Evolutionary conservation across 345 rosid genomes (phyloP).

Genomic region (Mercurialis annua): DNA sequence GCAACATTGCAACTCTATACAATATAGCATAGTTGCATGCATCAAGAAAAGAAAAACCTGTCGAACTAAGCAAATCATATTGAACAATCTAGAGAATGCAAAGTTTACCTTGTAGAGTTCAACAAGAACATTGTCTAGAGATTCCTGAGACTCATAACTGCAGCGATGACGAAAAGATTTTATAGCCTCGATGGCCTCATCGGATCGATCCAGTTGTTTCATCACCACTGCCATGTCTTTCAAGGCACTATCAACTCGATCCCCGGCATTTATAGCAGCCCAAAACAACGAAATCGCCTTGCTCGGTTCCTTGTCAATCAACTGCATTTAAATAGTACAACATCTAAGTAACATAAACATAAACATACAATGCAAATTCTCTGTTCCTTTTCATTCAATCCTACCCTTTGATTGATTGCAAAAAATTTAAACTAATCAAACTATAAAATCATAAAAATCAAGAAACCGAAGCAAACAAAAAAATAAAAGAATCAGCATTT

Average conservation of each 20-base stretch:
- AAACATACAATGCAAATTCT: background rate
- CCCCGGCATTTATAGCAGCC: constrained; percentile 79
- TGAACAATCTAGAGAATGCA: background rate
- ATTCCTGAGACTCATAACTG: constrained; percentile 61
- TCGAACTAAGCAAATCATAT: background rate
- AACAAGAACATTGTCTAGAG: constrained; percentile 65
- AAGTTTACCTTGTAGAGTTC: constrained; percentile 69
- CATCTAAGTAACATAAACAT: constrained; percentile 4
- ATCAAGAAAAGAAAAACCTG: too few relatives aligned
- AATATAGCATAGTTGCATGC: background rate
- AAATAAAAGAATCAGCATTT: too few relatives aligned
- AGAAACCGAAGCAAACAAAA: background rate
- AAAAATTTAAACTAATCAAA: background rate
- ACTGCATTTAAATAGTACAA: constrained; percentile 26
- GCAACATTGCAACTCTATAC: background rate
- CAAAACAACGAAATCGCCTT: constrained; percentile 64
- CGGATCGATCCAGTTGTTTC: constrained; percentile 63
- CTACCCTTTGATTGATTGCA: too few relatives aligned
- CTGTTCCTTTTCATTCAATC: too few relatives aligned
- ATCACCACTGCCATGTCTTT: constrained; percentile 82
- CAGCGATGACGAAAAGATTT: constrained; percentile 76
- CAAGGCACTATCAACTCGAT: constrained; percentile 69
- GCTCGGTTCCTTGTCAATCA: constrained; percentile 60
- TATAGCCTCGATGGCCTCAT: constrained; percentile 77
- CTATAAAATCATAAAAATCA: background rate